These are phyloP conservation scores for Drosera capensis DNA, from an alignment of 148 eudicot species.

Conservation along the genomic window DNA sequence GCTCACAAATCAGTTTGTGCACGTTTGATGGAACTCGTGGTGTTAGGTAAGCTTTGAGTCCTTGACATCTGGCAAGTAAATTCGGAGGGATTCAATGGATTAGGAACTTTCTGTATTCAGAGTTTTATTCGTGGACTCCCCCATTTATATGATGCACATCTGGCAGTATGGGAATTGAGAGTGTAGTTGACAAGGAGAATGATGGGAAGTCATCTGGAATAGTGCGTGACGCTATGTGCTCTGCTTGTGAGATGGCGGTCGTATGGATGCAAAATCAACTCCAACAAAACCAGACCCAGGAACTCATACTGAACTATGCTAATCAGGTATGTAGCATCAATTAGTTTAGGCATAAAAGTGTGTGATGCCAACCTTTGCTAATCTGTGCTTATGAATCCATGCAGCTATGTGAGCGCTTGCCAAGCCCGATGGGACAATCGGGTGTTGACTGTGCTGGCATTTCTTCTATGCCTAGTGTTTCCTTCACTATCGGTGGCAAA, in stretches of 20 bases:
- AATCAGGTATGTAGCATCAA: conserved; percentile 27
- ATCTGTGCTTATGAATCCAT: conserved; percentile 6
- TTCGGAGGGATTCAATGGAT: background rate
- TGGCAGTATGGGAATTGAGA: conserved; percentile 59
- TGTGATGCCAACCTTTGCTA: conserved; percentile 4
- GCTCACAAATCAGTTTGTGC: conserved; percentile 81
- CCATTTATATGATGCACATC: background rate
- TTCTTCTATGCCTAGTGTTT: conserved; percentile 58
- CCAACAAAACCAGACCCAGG: conserved; percentile 51
- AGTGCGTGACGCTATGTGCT: conserved; percentile 38
- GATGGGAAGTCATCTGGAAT: conserved; percentile 21
- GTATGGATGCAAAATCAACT: conserved; percentile 80
- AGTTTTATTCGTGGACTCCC: no score
- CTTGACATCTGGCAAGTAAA: background rate
- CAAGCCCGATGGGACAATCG: conserved; percentile 86
- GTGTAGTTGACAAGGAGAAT: conserved; percentile 41
- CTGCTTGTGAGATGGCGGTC: conserved; percentile 83
- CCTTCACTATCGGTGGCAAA: conserved; percentile 76
- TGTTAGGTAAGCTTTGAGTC: conserved; percentile 41
- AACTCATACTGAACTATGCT: conserved; percentile 41
- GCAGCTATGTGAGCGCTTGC: conserved; percentile 77
- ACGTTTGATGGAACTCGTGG: conserved; percentile 69
- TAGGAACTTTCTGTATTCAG: background rate
- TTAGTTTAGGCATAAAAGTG: background rate
- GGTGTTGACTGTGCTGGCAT: conserved; percentile 59